Evolutionary conservation across 2,329 filamentous ascomycete species (phyloP).

Genomic region (Diaporthe humulicola): DNA sequence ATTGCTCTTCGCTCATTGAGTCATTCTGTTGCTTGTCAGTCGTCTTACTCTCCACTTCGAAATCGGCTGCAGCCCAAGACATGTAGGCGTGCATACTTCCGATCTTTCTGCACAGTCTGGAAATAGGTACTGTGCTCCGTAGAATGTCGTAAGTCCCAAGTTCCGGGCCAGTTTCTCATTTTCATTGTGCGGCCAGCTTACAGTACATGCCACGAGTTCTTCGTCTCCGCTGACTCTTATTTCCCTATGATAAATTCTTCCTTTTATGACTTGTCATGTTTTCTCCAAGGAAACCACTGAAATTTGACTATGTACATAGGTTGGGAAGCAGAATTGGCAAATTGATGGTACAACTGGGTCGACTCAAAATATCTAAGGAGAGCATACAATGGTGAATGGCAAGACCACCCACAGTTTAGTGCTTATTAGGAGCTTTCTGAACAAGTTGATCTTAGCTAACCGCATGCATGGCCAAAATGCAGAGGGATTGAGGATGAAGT

Average conservation of each 20-base stretch:
- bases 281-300: accelerated
- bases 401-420: background rate
- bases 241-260: too few species aligned
- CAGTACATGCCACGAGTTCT: background rate
- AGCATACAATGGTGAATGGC: background rate
- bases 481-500: accelerated
- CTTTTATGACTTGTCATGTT: background rate
- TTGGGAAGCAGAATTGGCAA: background rate
- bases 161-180: background rate
- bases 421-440: background rate
- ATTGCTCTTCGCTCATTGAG: conserved; percentile 5
- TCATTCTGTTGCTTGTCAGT: background rate
- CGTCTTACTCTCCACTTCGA: background rate
- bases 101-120: background rate
- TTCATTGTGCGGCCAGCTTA: background rate
- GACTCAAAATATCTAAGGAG: background rate
- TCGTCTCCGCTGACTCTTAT: background rate
- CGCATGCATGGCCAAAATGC: accelerated
- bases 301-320: accelerated
- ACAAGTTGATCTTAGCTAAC: background rate
- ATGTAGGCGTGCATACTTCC: background rate
- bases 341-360: background rate
- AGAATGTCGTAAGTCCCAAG: background rate
- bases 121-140: too few species aligned
- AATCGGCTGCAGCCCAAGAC: conserved; percentile 7